Evolutionary conservation across 208 protist genomes (phyloP), one percentile per base, ranked within the genome.

Genomic region (Leishmania martiniquensis): DNA sequence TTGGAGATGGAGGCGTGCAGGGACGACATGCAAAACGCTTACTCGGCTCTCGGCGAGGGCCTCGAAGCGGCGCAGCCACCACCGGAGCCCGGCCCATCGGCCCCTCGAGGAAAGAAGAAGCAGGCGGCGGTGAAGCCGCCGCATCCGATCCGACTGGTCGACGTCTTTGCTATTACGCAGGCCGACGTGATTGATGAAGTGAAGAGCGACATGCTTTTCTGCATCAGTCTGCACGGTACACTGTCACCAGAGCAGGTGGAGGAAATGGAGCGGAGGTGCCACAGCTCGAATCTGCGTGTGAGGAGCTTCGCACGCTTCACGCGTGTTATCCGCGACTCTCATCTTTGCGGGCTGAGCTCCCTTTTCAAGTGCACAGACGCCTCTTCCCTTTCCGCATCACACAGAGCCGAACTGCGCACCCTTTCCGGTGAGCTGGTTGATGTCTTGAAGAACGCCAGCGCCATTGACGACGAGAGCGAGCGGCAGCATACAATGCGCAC

Each of bases 131-230:
- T 67, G 4, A 78, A 77, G 82, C 55, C 59, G 70, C n/a, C 77
- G 7, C n/a, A 76, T 32, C 22, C 66, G 9, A 44, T 68, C 5
- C 80, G 80, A n/a, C 49, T 60, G 32, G 77, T 68, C 7, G 80
- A 84, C 39, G 22, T 70, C 25, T 84, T 84, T 22, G 22, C 57
- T 25, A 75, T 91, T 4, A 80, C 73, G 7, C 86, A 90, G 52
- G 15, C 83, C n/a, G 83, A 89, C 0, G 75, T 94, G 4, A 51
- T 92, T 4, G 82, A 90, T 42, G 93, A 97, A 77, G 81, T 94
- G 74, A 83, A 94, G 65, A 89, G 86, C 59, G 91, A 97, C 49
- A 81, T 97, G 47, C 77, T 92, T 15, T 81, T 97, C 49, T 89
- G 83, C 59, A 85, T 97, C 44, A 87, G 89, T 3, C 47, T 93